These are phyloP conservation scores for Ligustrum vulgare DNA, from an alignment of 257 asterid genomes.

Conservation along the genomic window DNA sequence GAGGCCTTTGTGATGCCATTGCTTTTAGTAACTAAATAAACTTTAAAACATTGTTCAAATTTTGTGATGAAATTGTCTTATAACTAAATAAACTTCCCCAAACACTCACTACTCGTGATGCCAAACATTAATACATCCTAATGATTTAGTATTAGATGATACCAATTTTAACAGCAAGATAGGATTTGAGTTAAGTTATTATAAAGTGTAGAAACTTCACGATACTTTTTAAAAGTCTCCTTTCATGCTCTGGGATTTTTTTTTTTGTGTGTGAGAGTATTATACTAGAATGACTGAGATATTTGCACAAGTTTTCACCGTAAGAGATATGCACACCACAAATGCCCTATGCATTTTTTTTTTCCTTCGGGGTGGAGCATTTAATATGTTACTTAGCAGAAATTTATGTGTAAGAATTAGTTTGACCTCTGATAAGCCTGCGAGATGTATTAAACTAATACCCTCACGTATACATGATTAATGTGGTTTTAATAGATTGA, in stretches of 20 bases:
- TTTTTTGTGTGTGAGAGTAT: neutral
- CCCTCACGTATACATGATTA: conserved; percentile 6
- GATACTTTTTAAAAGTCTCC: too few relatives aligned
- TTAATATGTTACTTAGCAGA: neutral
- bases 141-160: neutral
- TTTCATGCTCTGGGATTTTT: too few relatives aligned
- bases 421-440: neutral
- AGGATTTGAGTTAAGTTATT: too few relatives aligned
- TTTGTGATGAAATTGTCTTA: too few relatives aligned
- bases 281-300: neutral
- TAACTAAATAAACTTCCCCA: neutral
- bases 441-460: neutral
- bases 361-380: neutral
- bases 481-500: conserved; percentile 51
- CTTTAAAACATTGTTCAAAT: too few relatives aligned
- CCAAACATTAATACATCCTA: neutral
- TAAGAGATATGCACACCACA: neutral
- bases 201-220: too few relatives aligned
- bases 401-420: neutral
- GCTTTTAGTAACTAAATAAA: too few relatives aligned
- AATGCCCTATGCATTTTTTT: too few relatives aligned
- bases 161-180: too few relatives aligned
- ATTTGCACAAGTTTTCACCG: neutral
- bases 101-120: neutral
- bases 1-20: too few relatives aligned